Evolutionary conservation across 148 eudicot genomes (phyloP).

Genomic region (Nyssa sinensis): DNA sequence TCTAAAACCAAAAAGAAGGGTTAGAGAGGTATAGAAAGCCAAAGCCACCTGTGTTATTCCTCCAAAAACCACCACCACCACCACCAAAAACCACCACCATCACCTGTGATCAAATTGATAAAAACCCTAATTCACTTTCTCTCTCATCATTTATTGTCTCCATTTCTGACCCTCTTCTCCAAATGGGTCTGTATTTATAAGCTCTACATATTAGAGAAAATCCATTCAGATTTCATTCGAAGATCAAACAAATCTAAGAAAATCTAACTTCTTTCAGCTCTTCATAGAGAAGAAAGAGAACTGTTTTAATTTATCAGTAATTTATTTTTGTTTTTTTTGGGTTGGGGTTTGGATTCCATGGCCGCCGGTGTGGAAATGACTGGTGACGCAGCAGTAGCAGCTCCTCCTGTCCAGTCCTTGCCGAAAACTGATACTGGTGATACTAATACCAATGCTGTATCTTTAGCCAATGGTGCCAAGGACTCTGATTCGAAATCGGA

Average conservation of each 20-base stretch:
- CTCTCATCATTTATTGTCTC: conserved; percentile 12
- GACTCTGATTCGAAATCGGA: conserved; percentile 56
- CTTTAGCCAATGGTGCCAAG: conserved; percentile 21
- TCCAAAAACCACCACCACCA: conserved; percentile 26
- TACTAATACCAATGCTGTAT: conserved; percentile 5
- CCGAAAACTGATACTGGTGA: conserved; percentile 17
- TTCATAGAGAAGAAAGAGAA: not conserved
- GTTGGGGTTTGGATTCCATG: conserved; percentile 36
- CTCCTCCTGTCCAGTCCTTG: conserved; percentile 40
- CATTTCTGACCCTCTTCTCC: conserved; percentile 8
- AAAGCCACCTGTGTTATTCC: conserved; percentile 16
- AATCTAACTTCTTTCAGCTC: conserved; percentile 12
- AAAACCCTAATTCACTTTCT: conserved; percentile 14
- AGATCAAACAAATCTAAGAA: conserved; percentile 21
- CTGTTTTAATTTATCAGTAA: not conserved
- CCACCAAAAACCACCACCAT: conserved; percentile 17
- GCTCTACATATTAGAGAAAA: not conserved
- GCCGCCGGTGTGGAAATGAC: conserved; percentile 36
- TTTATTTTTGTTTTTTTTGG: conserved; percentile 10
- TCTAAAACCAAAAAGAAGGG: not conserved
- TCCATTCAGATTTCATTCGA: conserved; percentile 1
- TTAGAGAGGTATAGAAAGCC: conserved; percentile 11
- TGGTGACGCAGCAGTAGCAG: conserved; percentile 53
- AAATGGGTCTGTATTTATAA: conserved; percentile 33
- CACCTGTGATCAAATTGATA: conserved; percentile 15